Evolutionary conservation across 2,329 filamentous ascomycete genomes (phyloP).

Genomic region (Shiraia sp.): DNA sequence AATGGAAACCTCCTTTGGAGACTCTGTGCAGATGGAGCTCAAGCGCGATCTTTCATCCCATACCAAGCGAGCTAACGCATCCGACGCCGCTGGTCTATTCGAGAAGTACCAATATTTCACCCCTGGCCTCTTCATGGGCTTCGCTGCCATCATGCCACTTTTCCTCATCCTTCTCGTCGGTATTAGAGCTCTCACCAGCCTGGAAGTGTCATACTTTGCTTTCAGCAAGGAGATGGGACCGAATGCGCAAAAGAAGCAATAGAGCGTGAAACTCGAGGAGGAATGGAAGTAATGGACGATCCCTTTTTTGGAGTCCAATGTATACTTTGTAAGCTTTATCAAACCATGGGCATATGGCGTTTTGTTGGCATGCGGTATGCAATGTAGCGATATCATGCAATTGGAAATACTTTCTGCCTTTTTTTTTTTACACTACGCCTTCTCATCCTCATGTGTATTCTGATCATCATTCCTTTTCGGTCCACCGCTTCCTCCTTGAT

Average conservation of each 20-base stretch:
- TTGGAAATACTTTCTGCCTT: no score
- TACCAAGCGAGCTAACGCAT: conserved; percentile 24
- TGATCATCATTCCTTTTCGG: not conserved
- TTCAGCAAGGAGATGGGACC: conserved; percentile 97
- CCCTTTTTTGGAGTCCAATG: no score
- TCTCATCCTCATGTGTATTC: no score
- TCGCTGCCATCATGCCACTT: conserved; percentile 71
- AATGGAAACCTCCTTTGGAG: conserved; percentile 64
- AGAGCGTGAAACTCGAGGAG: no score
- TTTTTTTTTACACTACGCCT: no score
- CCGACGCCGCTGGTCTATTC: conserved; percentile 61
- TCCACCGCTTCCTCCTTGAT: not conserved
- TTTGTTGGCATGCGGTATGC: not conserved
- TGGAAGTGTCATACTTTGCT: conserved; percentile 89
- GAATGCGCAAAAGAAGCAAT: conserved; percentile 80
- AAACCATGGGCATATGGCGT: no score
- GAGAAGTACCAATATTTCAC: conserved; percentile 95
- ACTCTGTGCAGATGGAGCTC: conserved; percentile 70
- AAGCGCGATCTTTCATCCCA: conserved; percentile 64
- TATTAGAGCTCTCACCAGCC: conserved; percentile 72
- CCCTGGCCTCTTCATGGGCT: conserved; percentile 87
- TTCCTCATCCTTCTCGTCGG: conserved; percentile 79
- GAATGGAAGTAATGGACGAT: not conserved
- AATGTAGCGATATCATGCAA: no score
- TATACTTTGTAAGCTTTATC: no score